Percentiles rank a stretch among this genome's conserved stretches.
phyloP scores from a whole-genome alignment of 2,329 filamentous ascomycete genomes.

The Fusarium sp. region DNA sequence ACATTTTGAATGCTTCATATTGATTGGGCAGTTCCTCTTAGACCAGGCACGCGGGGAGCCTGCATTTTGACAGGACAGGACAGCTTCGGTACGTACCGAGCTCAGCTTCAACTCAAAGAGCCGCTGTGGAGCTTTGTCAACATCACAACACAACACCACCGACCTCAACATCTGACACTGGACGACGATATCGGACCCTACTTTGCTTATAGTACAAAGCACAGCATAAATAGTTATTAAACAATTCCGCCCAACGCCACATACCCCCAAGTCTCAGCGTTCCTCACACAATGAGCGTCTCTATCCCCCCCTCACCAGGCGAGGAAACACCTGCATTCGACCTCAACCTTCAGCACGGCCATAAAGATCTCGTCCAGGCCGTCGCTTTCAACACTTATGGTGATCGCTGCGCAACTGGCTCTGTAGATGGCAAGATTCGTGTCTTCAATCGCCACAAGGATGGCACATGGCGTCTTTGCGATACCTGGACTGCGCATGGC shows the following conservation, averaged over 20 bases:
- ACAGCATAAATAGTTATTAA: neutral
- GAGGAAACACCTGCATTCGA: conserved; percentile 65
- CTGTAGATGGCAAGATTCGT: conserved; percentile 91
- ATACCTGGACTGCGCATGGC: conserved; percentile 91
- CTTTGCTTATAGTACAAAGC: neutral
- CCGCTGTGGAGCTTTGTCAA: conserved; percentile 41
- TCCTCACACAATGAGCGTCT: conserved; percentile 45
- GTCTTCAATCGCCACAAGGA: conserved; percentile 89
- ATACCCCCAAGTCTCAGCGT: neutral
- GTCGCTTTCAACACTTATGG: conserved; percentile 94
- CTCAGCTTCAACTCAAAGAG: conserved; percentile 30
- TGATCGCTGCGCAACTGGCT: conserved; percentile 89
- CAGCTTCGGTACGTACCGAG: conserved; percentile 33
- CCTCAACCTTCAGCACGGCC: conserved; percentile 76
- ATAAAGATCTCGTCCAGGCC: conserved; percentile 84
- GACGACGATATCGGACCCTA: conserved; percentile 20
- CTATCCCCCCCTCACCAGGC: conserved; percentile 51
- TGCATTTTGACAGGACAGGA: conserved; percentile 29
- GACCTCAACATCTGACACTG: conserved; percentile 4
- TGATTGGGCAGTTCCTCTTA: conserved; percentile 12
- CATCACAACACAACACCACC: conserved; percentile 42
- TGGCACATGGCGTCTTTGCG: conserved; percentile 80
- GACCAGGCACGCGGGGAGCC: conserved; percentile 25
- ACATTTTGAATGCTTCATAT: neutral
- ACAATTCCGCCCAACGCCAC: neutral